These are phyloP conservation scores for Gossypium bickii DNA, from an alignment of 345 rosid genomes.

Conservation along the genomic window DNA sequence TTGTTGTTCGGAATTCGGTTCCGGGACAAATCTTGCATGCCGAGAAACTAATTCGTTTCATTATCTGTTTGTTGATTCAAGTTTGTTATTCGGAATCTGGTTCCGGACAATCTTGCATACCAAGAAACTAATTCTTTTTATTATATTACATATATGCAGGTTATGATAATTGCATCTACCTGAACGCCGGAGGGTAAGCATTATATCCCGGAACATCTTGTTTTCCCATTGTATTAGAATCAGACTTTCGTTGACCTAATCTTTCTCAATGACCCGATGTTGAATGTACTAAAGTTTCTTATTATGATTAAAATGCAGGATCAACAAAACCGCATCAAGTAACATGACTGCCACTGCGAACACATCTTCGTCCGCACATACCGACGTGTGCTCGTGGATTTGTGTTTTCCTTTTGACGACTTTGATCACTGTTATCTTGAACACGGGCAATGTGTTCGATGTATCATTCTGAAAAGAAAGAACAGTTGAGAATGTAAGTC, in stretches of 20 bases:
- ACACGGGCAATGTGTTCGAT: neutral
- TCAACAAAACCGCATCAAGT: slow-evolving; percentile 45
- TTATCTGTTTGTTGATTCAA: neutral
- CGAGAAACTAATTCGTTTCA: neutral
- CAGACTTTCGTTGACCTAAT: neutral
- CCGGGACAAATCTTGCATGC: neutral
- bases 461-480: neutral
- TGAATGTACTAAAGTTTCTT: neutral
- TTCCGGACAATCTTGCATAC: neutral
- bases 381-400: neutral
- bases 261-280: neutral
- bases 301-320: slow-evolving; percentile 28
- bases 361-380: slow-evolving; percentile 25
- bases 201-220: neutral
- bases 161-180: slow-evolving; percentile 62
- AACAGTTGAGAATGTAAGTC: no score
- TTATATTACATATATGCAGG: slow-evolving; percentile 30
- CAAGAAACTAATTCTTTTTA: neutral
- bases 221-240: neutral
- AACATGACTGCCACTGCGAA: slow-evolving; percentile 44
- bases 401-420: neutral
- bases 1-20: neutral
- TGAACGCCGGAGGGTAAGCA: slow-evolving; percentile 38
- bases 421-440: neutral
- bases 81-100: neutral